phyloP scores from a whole-genome alignment of 1,139 yeast genomes.

The Saccharomyces pastorianus region DNA sequence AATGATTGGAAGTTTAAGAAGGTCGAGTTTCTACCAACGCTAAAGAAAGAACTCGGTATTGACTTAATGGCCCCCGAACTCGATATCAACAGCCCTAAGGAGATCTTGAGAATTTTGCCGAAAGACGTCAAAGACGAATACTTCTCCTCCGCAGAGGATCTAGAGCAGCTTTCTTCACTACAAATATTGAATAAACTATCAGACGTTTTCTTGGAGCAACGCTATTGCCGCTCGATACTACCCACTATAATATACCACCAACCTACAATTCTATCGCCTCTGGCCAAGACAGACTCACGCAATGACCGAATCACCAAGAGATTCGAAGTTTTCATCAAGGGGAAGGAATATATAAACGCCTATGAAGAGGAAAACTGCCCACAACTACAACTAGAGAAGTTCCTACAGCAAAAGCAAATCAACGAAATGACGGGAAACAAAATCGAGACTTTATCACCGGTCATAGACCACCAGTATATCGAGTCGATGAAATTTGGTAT shows the following conservation, averaged over 20 bases:
- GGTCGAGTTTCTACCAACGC: conserved; percentile 54
- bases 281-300: conserved; percentile 47
- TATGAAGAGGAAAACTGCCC: conserved; percentile 97
- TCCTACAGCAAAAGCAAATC: conserved; percentile 45
- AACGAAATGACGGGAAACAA: conserved; percentile 44
- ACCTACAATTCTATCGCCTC: conserved; percentile 79
- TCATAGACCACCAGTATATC: conserved; percentile 65
- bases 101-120: conserved; percentile 31
- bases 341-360: conserved; percentile 82
- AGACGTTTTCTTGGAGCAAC: conserved; percentile 47
- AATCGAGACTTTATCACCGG: conserved; percentile 44
- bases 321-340: conserved; percentile 76
- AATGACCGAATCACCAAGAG: conserved; percentile 34
- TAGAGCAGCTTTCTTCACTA: conserved; percentile 33
- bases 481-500: conserved; percentile 81
- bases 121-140: neutral
- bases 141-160: conserved; percentile 1
- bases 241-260: conserved; percentile 79
- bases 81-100: conserved; percentile 33
- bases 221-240: conserved; percentile 39
- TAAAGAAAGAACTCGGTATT: conserved; percentile 38
- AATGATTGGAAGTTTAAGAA: conserved; percentile 28
- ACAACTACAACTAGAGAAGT: conserved; percentile 52
- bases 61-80: conserved; percentile 30
- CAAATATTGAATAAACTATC: conserved; percentile 63